These are phyloP conservation scores for Cyclotella kingstonii DNA, from an alignment of 108 stramenopile genomes.

Conservation along the genomic window DNA sequence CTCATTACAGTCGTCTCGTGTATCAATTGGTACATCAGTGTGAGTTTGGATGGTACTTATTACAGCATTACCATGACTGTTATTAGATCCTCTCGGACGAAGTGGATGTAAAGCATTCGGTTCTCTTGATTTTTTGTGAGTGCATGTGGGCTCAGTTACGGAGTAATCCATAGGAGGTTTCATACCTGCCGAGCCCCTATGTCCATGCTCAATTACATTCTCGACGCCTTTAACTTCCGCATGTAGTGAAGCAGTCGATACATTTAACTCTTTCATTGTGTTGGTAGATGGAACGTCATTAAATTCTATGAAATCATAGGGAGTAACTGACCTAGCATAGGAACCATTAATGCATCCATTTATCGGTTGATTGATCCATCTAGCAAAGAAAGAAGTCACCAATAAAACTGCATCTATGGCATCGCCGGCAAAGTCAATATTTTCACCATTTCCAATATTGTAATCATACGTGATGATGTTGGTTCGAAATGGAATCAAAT, in stretches of 20 bases:
- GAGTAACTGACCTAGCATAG: not conserved
- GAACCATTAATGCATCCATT: not conserved
- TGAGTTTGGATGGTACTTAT: too few species aligned
- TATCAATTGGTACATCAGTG: not conserved
- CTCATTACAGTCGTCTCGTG: not conserved
- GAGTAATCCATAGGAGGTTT: too few species aligned
- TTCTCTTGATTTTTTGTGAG: too few species aligned
- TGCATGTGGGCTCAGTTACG: too few species aligned
- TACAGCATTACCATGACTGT: too few species aligned
- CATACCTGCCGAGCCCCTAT: too few species aligned
- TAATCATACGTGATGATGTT: not conserved
- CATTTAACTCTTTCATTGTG: too few species aligned
- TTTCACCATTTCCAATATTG: not conserved
- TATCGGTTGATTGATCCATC: constrained; percentile 3
- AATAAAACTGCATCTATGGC: constrained; percentile 4
- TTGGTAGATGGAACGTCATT: not conserved
- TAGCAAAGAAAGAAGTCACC: not conserved
- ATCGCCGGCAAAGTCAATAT: constrained; percentile 2
- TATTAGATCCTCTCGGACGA: too few species aligned
- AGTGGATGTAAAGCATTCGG: too few species aligned
- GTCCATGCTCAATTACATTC: too few species aligned
- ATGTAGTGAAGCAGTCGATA: too few species aligned
- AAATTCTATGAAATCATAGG: not conserved
- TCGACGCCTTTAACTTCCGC: too few species aligned
- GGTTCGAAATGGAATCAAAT: not conserved